Evolutionary conservation across 352 stramenopile genomes (phyloP), one percentile per base, ranked within the genome.

Genomic region (Pythium oligandrum): DNA sequence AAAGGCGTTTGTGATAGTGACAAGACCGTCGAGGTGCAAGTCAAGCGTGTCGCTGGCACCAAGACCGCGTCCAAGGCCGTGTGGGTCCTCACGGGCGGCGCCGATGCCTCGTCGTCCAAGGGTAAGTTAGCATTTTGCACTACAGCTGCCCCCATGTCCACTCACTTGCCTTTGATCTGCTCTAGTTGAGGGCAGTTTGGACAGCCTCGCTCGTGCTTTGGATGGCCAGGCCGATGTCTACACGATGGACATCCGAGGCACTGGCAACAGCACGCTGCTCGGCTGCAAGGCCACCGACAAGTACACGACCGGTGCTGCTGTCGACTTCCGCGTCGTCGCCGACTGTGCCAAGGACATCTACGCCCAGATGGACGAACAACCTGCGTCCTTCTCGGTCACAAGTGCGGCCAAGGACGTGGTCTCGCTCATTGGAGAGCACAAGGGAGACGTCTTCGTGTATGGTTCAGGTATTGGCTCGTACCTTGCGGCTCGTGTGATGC

Each of bases 191-290:
- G 0, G 17, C 17, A 26, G 17, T 26, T 77, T 86, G 70, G 50
- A 63, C 31, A 37, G 54, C 11, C 53, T 86, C 2, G 75, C 74
- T 59, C 8, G 38, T 3, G 30, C 70, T 3, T 44, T 71, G 4
- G 62, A 70, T 10, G 50, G 46, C 9, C 66, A 64, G 0, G 53
- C 79, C 12, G 72, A 71, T 44, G 65, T 84, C 36, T 87, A 87
- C 67, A 85, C 74, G n/a, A 62, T 85, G 54, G 74, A 82, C 53
- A 71, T 82, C 45, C 74, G 71, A 9, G 74, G 74, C 33, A 82
- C 74, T 4, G 74, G 66, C 1, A 64, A 71, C 9, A 81, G 70
- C 50, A 56, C 44, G 17, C 64, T 67, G 36, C 58, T 85, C 12
- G 57, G 72, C 36, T 85, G 71, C 39, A 42, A 71, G 1, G 74